phyloP scores from a whole-genome alignment of 2,329 filamentous ascomycete genomes.

The Ilyonectria destructans region DNA sequence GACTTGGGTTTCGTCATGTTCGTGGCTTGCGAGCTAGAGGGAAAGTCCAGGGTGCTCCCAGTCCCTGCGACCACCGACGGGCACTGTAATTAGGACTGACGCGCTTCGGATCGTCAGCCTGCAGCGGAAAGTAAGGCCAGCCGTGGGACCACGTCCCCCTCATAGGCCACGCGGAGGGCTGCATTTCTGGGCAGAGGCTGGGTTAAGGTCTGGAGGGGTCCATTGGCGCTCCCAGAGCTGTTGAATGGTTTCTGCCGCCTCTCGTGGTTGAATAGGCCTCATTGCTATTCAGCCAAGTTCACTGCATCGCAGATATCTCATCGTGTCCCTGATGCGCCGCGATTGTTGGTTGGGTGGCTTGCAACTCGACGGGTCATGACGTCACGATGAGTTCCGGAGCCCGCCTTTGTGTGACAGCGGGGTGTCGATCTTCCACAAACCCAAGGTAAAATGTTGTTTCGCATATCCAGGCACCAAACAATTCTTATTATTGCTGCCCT shows the following conservation, averaged over 20 bases:
- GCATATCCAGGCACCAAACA: neutral
- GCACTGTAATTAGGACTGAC: neutral
- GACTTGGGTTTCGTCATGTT: constrained; percentile 24
- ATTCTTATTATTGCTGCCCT: neutral
- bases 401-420: constrained; percentile 6
- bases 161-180: constrained; percentile 12
- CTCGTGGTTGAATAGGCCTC: neutral
- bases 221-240: neutral
- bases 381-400: constrained; percentile 20
- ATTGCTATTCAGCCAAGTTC: neutral
- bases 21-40: constrained; percentile 16
- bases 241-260: neutral
- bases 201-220: neutral
- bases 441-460: neutral
- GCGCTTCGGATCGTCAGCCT: constrained; percentile 1
- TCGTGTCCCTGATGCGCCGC: neutral
- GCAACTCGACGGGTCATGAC: constrained; percentile 21
- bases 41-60: constrained; percentile 10
- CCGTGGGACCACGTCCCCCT: constrained; percentile 22
- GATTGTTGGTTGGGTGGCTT: constrained; percentile 3
- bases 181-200: neutral
- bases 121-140: constrained; percentile 16
- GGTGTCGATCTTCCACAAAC: constrained; percentile 6
- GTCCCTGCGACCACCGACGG: constrained; percentile 10
- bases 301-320: neutral